Conservation (phyloP, 2,329 filamentous ascomycete genomes). For the Fusarium transvaalense region DNA sequence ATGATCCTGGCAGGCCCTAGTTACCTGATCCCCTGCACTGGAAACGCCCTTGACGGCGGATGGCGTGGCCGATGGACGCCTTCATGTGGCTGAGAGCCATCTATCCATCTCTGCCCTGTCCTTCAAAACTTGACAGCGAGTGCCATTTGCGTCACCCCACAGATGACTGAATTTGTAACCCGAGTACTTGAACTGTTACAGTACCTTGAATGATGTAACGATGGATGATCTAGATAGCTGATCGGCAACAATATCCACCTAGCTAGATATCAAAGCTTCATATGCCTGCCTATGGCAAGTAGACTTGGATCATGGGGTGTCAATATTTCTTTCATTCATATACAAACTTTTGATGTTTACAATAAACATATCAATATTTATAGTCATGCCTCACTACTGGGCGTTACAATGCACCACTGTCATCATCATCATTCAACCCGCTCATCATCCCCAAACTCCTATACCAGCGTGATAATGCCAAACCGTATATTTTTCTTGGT, state of each 20-base stretch:
- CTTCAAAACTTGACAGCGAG: conserved; percentile 28
- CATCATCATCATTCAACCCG: conserved; percentile 15
- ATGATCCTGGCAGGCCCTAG: conserved; percentile 17
- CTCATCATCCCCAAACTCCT: conserved; percentile 33
- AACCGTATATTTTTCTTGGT: conserved; percentile 15
- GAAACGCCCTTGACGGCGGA: conserved; percentile 30
- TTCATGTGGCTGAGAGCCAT: conserved; percentile 37
- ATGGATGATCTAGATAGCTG: conserved; percentile 22
- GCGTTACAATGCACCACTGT: conserved; percentile 12
- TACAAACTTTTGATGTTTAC: not conserved
- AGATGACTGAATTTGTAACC: conserved; percentile 23
- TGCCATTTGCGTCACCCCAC: conserved; percentile 43
- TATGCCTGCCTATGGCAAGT: conserved; percentile 11
- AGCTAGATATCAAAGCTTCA: conserved; percentile 9
- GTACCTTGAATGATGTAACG: conserved; percentile 32
- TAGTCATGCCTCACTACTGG: conserved; percentile 9
- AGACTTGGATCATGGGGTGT: not conserved
- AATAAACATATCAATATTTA: conserved; percentile 14
- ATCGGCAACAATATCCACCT: conserved; percentile 21
- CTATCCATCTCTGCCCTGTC: too few species aligned
- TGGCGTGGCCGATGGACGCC: conserved; percentile 36
- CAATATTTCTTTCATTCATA: conserved; percentile 14
- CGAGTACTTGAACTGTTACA: conserved; percentile 12
- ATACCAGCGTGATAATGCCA: conserved; percentile 12
- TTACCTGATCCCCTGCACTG: conserved; percentile 28